Base-by-base conservation (phyloP, 352 stramenopile genomes). In the Pythium aristosporum region DNA sequence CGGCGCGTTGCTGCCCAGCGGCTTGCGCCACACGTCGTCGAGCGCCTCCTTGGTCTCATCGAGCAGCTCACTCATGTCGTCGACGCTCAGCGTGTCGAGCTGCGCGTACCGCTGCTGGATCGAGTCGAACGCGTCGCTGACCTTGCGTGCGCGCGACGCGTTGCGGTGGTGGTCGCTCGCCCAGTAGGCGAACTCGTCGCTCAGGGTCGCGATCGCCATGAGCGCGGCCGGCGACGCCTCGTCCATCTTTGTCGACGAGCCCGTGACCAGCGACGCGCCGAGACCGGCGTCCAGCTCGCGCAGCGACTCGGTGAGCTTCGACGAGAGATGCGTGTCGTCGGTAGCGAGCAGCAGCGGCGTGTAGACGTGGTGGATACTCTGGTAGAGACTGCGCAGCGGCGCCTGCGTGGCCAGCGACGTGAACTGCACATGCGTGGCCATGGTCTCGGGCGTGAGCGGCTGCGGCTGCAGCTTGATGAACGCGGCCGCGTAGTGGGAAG, bases 111-210 rank as follows among this genome's bases (percentile, higher is more conserved):
- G 71, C 67, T 91, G 76, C n/a, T 92, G 76, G 34, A 97, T 77
- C 12, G 84, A 87, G 55, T 97, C 88, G 44, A 96, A 92, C 0
- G 79, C 75, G 8, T 75, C 81, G 25, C 65, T 80, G 56, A 97
- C 91, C 62, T 94, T 93, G 50, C 88, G 85, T 0, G 83, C 77
- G 12, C 87, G 79, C 51, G 89, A 79, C 0, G 75, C 69, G 23
- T 91, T 78, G 28, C 69, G 76, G 44, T 76, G 60, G 54, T 92
- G 82, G 3, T 72, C 68, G 54, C 76, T 66, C 34, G 89, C 81
- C 91, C 92, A 98, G 66, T 88, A 98, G 2, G 85, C 65, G 47
- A 96, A 89, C 68, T 97, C 91, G 71, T 98, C 90, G 2, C 71
- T 69, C 57, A 96, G 79, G 16, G 74, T 93, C 30, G 85, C 80